phyloP scores from a whole-genome alignment of 2,329 filamentous ascomycete species.

The Scleromitrula shiraiana region DNA sequence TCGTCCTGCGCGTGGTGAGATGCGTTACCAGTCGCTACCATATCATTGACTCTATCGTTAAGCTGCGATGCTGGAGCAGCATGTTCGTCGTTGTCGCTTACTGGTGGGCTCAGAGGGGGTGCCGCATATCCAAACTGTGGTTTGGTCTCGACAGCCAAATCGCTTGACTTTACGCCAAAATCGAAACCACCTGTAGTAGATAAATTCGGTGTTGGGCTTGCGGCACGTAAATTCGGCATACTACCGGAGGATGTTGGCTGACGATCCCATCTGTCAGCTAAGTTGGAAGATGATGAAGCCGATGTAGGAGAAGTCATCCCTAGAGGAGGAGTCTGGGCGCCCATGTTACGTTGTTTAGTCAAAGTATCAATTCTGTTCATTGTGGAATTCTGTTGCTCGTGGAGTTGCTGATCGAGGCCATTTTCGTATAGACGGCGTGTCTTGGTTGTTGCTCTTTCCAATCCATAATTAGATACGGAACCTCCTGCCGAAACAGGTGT shows the following conservation, averaged over 20 bases:
- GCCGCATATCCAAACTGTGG: slow-evolving; percentile 32
- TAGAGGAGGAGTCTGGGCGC: slow-evolving; percentile 23
- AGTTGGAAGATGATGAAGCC: slow-evolving; percentile 27
- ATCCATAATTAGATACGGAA: slow-evolving; percentile 33
- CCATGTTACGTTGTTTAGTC: slow-evolving; percentile 47
- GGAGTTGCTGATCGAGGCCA: slow-evolving; percentile 67
- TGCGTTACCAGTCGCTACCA: slow-evolving; percentile 62
- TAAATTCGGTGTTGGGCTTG: slow-evolving; percentile 35
- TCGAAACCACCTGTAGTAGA: slow-evolving; percentile 34
- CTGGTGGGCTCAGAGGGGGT: slow-evolving; percentile 59
- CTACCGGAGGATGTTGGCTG: slow-evolving; percentile 46
- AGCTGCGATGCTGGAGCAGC: slow-evolving; percentile 59
- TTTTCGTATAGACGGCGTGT: slow-evolving; percentile 75
- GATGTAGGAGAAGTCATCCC: slow-evolving; percentile 21
- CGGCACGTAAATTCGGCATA: slow-evolving; percentile 58
- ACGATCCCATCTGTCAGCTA: slow-evolving; percentile 42
- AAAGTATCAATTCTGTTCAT: slow-evolving; percentile 75
- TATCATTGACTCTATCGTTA: slow-evolving; percentile 74
- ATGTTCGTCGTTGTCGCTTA: slow-evolving; percentile 65
- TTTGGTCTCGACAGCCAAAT: slow-evolving; percentile 25
- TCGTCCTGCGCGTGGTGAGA: slow-evolving; percentile 74
- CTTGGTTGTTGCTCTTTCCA: slow-evolving; percentile 62
- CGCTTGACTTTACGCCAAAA: slow-evolving; percentile 28
- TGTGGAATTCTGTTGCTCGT: slow-evolving; percentile 71
- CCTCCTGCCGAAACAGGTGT: slow-evolving; percentile 31